phyloP scores from a whole-genome alignment of 2,329 filamentous ascomycete genomes.

The Graphilbum sp. region DNA sequence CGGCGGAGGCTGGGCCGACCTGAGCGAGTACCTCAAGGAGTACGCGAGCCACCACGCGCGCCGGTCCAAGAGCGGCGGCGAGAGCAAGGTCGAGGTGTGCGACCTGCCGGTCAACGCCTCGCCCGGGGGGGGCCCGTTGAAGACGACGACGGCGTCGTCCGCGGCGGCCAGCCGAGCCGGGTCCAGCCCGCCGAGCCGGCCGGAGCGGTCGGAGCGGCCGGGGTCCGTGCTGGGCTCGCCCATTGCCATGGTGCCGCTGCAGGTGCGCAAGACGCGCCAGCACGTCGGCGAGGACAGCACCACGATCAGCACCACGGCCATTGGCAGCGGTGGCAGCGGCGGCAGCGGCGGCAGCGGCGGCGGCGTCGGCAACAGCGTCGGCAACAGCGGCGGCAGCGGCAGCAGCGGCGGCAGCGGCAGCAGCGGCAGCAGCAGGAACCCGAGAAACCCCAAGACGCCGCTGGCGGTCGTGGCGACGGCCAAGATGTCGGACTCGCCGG shows the following conservation, averaged over 20 bases:
- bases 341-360: background rate
- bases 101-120: slow-evolving; percentile 26
- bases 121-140: no score
- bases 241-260: slow-evolving; percentile 28
- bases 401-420: slow-evolving; percentile 1
- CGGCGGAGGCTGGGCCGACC: slow-evolving; percentile 93
- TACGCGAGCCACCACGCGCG: slow-evolving; percentile 85
- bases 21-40: slow-evolving; percentile 86
- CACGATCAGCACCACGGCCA: background rate
- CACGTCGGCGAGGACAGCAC: slow-evolving; percentile 21
- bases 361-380: background rate
- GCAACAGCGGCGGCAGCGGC: background rate
- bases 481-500: slow-evolving; percentile 22
- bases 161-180: slow-evolving; percentile 9
- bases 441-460: no score
- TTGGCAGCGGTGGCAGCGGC: background rate
- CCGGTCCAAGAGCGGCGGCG: slow-evolving; percentile 31
- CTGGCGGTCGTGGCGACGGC: no score
- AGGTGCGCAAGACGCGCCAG: slow-evolving; percentile 36
- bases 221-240: slow-evolving; percentile 20
- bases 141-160: no score
- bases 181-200: slow-evolving; percentile 19
- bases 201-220: no score
- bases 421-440: slow-evolving; percentile 18
- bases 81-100: slow-evolving; percentile 41